Evolutionary conservation across 148 eudicot species (phyloP).

Genomic region (Spergularia bocconei): DNA sequence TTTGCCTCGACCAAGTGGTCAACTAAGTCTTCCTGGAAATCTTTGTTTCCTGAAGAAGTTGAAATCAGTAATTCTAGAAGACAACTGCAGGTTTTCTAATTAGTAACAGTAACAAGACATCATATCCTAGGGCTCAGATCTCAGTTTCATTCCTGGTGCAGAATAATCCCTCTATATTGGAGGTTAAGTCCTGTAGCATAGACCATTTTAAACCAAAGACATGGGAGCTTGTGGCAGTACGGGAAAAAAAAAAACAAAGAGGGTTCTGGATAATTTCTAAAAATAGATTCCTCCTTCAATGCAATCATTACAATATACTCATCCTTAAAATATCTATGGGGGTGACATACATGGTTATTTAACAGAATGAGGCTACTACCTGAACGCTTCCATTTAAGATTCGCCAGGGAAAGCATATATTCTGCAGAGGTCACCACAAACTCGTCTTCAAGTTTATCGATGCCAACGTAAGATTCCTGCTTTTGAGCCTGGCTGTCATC

Average conservation of each 20-base stretch:
- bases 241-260: background rate
- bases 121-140: background rate
- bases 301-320: background rate
- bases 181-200: background rate
- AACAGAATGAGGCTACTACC: conserved; percentile 41
- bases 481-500: conserved; percentile 41
- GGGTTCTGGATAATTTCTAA: background rate
- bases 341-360: background rate
- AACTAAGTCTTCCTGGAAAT: conserved; percentile 58
- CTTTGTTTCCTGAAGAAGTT: conserved; percentile 48
- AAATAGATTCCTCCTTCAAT: background rate
- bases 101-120: background rate
- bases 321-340: background rate
- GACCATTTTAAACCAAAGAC: background rate
- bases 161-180: background rate
- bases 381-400: conserved; percentile 61
- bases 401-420: conserved; percentile 67
- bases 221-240: background rate
- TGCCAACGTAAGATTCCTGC: conserved; percentile 45
- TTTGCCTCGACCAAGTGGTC: conserved; percentile 72
- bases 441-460: conserved; percentile 91
- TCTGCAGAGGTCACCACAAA: conserved; percentile 81
- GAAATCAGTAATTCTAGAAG: background rate
- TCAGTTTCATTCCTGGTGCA: background rate
- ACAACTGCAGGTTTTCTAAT: too few relatives aligned